Conservation (phyloP, 768 basidiomycete species). For the Kockovaella imperatae region DNA sequence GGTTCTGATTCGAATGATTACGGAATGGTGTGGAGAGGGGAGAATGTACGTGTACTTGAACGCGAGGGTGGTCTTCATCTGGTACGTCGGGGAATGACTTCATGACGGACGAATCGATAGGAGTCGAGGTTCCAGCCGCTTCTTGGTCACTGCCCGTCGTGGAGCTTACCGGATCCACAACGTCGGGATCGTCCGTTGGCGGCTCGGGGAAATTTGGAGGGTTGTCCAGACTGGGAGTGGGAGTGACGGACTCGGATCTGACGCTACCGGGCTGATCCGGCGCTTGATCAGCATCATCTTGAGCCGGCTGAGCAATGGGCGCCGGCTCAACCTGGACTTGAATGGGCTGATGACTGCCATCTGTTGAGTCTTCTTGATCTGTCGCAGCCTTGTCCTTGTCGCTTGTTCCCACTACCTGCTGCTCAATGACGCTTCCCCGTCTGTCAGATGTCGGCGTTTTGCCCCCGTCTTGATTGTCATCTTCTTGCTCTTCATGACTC, state of each 20-base stretch:
- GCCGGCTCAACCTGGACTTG: slow-evolving; percentile 33
- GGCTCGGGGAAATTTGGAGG: slow-evolving; percentile 17
- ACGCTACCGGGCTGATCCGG: neutral
- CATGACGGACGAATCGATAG: slow-evolving; percentile 24
- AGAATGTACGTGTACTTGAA: slow-evolving; percentile 29
- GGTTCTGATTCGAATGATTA: too few species aligned
- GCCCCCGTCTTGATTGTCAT: neutral
- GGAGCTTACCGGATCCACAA: slow-evolving; percentile 10
- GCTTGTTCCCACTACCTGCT: neutral
- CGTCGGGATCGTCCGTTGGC: slow-evolving; percentile 14
- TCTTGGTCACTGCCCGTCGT: neutral
- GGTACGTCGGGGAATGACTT: slow-evolving; percentile 36
- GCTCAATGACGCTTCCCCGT: neutral
- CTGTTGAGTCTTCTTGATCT: neutral
- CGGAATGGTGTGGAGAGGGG: slow-evolving; percentile 18
- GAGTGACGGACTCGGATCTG: neutral
- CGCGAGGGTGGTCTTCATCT: slow-evolving; percentile 31
- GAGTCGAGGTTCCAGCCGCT: slow-evolving; percentile 8
- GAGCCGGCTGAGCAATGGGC: slow-evolving; percentile 27
- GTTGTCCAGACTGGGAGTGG: neutral
- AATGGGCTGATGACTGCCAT: slow-evolving; percentile 9
- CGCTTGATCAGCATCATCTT: neutral
- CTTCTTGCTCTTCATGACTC: neutral
- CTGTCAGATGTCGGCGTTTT: neutral
- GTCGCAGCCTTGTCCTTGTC: neutral